Conservation (phyloP, 2,329 filamentous ascomycete species). For the Colletotrichum sp. region DNA sequence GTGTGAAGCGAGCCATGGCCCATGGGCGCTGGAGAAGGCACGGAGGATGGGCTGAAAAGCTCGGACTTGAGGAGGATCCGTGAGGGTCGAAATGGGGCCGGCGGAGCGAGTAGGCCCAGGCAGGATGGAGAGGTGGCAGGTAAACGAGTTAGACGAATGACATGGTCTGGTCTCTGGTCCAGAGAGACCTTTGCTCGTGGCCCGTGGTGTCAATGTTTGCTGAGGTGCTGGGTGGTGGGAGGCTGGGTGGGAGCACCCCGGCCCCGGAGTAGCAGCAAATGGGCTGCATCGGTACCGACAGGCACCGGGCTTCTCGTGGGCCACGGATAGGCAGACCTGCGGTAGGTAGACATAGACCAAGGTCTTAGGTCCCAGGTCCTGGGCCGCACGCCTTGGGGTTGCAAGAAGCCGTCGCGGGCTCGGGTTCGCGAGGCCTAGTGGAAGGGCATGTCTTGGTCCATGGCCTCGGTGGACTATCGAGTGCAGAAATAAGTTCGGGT, state of each 20-base stretch:
- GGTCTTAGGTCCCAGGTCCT: background rate
- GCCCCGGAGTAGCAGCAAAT: background rate
- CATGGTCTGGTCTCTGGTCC: background rate
- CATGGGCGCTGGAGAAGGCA: background rate
- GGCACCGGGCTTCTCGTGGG: background rate
- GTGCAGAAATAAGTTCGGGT: background rate
- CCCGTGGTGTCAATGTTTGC: slow-evolving; percentile 14
- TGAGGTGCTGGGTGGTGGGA: background rate
- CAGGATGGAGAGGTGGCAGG: slow-evolving; percentile 6
- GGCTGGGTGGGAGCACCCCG: slow-evolving; percentile 2
- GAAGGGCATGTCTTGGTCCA: background rate
- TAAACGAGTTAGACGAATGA: background rate
- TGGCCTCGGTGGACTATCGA: background rate
- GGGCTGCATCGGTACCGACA: background rate
- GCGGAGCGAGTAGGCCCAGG: background rate
- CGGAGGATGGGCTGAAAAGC: slow-evolving; percentile 6
- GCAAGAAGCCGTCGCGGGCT: background rate
- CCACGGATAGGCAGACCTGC: background rate
- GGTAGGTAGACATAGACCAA: background rate
- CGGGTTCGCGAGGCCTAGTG: background rate
- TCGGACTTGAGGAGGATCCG: slow-evolving; percentile 1
- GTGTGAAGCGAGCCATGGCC: background rate
- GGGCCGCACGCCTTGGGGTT: background rate
- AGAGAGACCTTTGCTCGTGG: background rate
- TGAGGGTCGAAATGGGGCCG: background rate